Evolutionary conservation across 2,329 filamentous ascomycete species (phyloP).

Genomic region (Colletotrichum sp.): DNA sequence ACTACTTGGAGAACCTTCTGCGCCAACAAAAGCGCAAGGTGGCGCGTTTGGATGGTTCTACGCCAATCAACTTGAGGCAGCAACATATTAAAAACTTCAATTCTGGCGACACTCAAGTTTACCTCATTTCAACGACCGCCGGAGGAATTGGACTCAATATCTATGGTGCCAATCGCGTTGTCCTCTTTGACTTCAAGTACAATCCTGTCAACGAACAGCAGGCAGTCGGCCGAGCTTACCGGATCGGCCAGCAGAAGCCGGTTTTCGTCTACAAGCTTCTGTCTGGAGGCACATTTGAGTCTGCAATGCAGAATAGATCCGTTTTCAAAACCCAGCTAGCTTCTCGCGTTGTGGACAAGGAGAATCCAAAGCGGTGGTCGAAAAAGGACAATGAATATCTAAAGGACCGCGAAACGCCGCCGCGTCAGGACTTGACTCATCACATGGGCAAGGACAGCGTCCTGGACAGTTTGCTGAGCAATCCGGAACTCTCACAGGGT

Average conservation of each 20-base stretch:
- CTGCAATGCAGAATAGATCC: slow-evolving; percentile 72
- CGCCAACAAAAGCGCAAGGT: slow-evolving; percentile 50
- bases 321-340: slow-evolving; percentile 86
- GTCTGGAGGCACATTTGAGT: slow-evolving; percentile 80
- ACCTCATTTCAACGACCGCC: slow-evolving; percentile 83
- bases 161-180: slow-evolving; percentile 80
- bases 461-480: slow-evolving; percentile 53
- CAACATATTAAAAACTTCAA: slow-evolving; percentile 74
- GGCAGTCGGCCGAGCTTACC: slow-evolving; percentile 85
- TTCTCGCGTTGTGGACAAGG: slow-evolving; percentile 82
- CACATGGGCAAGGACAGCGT: slow-evolving; percentile 69
- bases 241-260: slow-evolving; percentile 79
- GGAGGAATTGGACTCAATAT: slow-evolving; percentile 88
- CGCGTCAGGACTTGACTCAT: slow-evolving; percentile 54
- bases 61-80: slow-evolving; percentile 63
- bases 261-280: slow-evolving; percentile 88
- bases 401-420: slow-evolving; percentile 56
- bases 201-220: slow-evolving; percentile 86
- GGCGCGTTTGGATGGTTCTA: slow-evolving; percentile 72
- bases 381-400: slow-evolving; percentile 39
- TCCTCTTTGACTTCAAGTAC: slow-evolving; percentile 85
- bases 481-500: slow-evolving; percentile 35
- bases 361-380: slow-evolving; percentile 74
- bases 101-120: slow-evolving; percentile 58
- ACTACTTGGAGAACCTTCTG: slow-evolving; percentile 70